Base-by-base conservation (phyloP, 23 red algal genomes). In the Chondrus crispus region DNA sequence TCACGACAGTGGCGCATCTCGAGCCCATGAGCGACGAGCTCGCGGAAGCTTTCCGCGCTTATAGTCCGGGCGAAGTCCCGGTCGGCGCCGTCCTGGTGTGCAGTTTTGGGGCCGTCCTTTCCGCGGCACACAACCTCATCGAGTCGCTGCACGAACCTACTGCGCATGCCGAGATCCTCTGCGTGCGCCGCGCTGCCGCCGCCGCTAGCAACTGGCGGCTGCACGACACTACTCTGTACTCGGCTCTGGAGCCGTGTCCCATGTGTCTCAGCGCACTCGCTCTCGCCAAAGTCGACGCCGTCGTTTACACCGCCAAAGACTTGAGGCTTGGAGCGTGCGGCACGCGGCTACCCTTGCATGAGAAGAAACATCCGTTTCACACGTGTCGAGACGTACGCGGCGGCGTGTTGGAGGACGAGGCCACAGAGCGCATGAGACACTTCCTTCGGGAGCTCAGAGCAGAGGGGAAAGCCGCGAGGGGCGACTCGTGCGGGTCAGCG, bases 141-240 rank as follows among this genome's bases (percentile, higher is more conserved):
- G 94, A 99, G 66, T 57, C 35, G 36, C 24, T 42, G 16, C 4
- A 36, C 29, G 97, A 99, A 51, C 62, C 78, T 47, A 96, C 97
- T 33, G 76, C 85, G 22, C 97, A 99, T 83, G 97, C 97, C 4
- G 97, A 99, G 85, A 84, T 99, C 77, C 87, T 92, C 19, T 94
- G 90, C 78, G 45, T 99, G 30, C 89, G 81, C 66, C 72, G 35
- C 44, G 94, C 87, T 4, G 80, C 74, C 62, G 42, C 57, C 46
- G 37, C 14, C 14, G 62, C 38, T 29, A 36, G 45, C 9, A 73
- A 46, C 1, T 99, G 97, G 97, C 92, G 97, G 39, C 84, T 96
- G 32, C 62, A 74, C 46, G 91, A 83, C 38, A 64, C 68, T 46
- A 88, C 69, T 9, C 57, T 99, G 28, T 99, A 99, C 83, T 62